Evolutionary conservation across 2,329 filamentous ascomycete genomes (phyloP), one percentile per base, ranked within the genome.

Genomic region (Cladosporium oxysporum): DNA sequence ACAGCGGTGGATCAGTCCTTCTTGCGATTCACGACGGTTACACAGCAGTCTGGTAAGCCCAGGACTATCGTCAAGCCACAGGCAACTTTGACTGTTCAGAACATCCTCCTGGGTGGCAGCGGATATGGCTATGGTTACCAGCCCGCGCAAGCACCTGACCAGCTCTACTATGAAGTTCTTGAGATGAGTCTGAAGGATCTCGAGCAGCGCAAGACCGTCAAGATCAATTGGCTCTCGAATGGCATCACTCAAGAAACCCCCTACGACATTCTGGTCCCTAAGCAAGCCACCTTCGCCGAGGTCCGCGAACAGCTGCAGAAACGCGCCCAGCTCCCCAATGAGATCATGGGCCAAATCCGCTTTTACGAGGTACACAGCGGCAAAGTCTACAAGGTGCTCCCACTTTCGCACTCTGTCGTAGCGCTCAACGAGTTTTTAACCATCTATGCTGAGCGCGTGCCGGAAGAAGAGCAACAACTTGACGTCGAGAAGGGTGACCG

Each of bases 111-210:
- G 68, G 75, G 75, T 31, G 69, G 68, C n/a, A 89, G 91, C 12
- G 87, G 89, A 62, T 91, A 91, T 62, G 85, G 85, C 12, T 90
- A 92, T 70, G 85, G 90, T 60, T 91, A 88, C 71, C 85, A 86
- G 67, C 77, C 81, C 65, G 88, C 85, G 35, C 80, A 85, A 23
- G 70, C 73, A 26, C 68, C 72, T 16, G 94, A 98, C 78, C 87
- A 90, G 0, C 83, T 99, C 62, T 98, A 90, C 77, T 99, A 93
- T 75, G 95, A 99, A 77, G 87, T 98, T 31, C 82, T 99, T 49
- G 95, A 99, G 69, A 96, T 97, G 83, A 97, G 92, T 73, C 81
- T 99, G 57, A 91, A 91, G 28, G 96, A 99, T 78, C 84, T 96
- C 52, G 95, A 99, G 75, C 95, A 91, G 65, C 95, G 96, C 82